Base-by-base conservation (phyloP, 371 early-diverging fungal genomes). In the Massospora cicadina region DNA sequence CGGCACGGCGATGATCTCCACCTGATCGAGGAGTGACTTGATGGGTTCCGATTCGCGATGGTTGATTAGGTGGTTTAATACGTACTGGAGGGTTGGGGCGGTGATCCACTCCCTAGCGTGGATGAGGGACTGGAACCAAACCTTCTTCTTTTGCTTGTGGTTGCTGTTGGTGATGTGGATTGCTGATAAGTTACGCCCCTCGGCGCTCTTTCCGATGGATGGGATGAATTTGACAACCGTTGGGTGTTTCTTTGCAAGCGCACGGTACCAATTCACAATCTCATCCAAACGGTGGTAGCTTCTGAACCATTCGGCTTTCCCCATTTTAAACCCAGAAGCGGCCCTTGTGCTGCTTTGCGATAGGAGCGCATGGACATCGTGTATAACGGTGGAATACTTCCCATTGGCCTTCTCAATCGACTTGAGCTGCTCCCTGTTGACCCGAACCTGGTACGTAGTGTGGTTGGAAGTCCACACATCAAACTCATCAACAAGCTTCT, bases 1-100 rank as follows among this genome's bases (percentile, higher is more conserved):
- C 2, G 80, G 80, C 0, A 80, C 70, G 57, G 77, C 58, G 23
- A 74, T 65, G 62, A 76, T 70, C 58, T 76, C 76, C 1, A 61
- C 30, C 29, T 66, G 28, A 54, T 66, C 57, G 17, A 66, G 26
- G 2, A 66, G 28, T 26, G 10, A 1, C n/a, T 55, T 66, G 33
- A 66, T 62, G 54, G 66, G 66, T 27, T 66, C 66, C 25, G 23
- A 43, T 31, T 33, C 25, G 57, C 60, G 60, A 21, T 59, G 43
- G 17, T 54, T 13, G 17, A 61, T 26, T 2, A 66, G 27, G 12
- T 55, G 33, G 27, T 66, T 59, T n/a, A 59, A 21, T 25, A 66
- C 33, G 57, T 66, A 66, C 24, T 60, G 61, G 27, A 62, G 21
- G 28, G 62, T 66, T 5, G 66, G 31, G 17, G 63, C 66, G 17